Evolutionary conservation across 2,329 filamentous ascomycete species (phyloP).

Genomic region (Colletotrichum noveboracense): DNA sequence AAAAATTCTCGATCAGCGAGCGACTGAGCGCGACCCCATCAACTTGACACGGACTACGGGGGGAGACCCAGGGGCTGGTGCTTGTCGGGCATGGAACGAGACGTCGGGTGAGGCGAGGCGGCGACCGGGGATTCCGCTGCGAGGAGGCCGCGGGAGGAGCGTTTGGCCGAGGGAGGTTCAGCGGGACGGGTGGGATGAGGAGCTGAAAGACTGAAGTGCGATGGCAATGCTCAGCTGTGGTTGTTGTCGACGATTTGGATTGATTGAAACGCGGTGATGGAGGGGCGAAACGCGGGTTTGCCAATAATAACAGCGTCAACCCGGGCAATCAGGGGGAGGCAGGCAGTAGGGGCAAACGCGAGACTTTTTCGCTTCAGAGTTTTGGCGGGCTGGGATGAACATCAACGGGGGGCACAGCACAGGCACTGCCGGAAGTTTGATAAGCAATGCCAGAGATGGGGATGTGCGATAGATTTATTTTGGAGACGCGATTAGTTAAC

Average conservation of each 20-base stretch:
- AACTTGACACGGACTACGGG: slow-evolving; percentile 9
- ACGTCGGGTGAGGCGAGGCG: neutral
- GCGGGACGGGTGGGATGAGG: neutral
- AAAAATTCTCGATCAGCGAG: neutral
- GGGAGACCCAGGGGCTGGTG: neutral
- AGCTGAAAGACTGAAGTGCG: neutral
- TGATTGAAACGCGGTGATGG: neutral
- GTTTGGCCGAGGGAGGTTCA: neutral
- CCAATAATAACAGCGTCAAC: neutral
- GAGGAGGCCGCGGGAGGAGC: neutral
- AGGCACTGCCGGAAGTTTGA: neutral
- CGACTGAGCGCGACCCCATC: slow-evolving; percentile 3
- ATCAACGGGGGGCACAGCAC: neutral
- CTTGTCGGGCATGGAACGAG: neutral
- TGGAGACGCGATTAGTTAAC: neutral
- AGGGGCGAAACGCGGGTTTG: neutral
- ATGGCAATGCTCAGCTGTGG: neutral
- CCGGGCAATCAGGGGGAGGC: neutral
- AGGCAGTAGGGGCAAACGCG: neutral
- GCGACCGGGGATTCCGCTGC: neutral
- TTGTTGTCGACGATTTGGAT: neutral
- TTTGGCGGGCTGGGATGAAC: neutral
- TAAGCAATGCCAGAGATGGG: neutral
- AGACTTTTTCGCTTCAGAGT: neutral
- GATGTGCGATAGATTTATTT: neutral